These are phyloP conservation scores for Magnusiomyces sp. DNA, from an alignment of 1,139 yeast species.

Conservation along the genomic window DNA sequence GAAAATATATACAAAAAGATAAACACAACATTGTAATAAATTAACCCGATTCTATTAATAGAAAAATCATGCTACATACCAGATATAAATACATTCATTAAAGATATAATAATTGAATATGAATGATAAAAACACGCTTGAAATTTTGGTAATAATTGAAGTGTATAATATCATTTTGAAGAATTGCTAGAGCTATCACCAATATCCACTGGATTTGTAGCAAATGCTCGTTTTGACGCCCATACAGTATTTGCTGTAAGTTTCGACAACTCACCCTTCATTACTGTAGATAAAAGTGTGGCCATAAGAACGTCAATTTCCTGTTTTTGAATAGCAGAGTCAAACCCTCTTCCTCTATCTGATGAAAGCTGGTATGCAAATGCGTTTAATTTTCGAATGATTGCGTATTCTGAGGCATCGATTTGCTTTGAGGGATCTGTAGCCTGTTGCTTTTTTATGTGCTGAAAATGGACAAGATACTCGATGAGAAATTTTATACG, in stretches of 20 bases:
- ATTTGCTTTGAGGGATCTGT: background rate
- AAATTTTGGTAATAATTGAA: no score
- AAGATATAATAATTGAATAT: no score
- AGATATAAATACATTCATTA: no score
- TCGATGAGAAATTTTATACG: slow-evolving; percentile 22
- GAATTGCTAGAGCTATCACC: no score
- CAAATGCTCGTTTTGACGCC: slow-evolving; percentile 37
- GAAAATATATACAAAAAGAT: no score
- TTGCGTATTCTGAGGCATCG: slow-evolving; percentile 17
- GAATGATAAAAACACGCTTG: no score
- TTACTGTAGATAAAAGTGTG: slow-evolving; percentile 20
- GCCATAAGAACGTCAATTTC: slow-evolving; percentile 22
- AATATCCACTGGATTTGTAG: no score
- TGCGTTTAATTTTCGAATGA: slow-evolving; percentile 24
- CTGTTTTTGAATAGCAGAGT: slow-evolving; percentile 18
- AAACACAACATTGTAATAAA: no score
- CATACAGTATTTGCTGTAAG: slow-evolving; percentile 11
- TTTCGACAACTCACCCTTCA: slow-evolving; percentile 17
- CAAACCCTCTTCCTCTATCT: slow-evolving; percentile 9
- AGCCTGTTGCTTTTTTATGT: slow-evolving; percentile 13
- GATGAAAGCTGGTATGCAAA: slow-evolving; percentile 19
- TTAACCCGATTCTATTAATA: no score
- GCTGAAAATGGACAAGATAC: slow-evolving; percentile 21
- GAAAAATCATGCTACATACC: no score
- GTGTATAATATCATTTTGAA: no score